Conservation (phyloP, 257 asterid species). For the Coffea eugenioides region DNA sequence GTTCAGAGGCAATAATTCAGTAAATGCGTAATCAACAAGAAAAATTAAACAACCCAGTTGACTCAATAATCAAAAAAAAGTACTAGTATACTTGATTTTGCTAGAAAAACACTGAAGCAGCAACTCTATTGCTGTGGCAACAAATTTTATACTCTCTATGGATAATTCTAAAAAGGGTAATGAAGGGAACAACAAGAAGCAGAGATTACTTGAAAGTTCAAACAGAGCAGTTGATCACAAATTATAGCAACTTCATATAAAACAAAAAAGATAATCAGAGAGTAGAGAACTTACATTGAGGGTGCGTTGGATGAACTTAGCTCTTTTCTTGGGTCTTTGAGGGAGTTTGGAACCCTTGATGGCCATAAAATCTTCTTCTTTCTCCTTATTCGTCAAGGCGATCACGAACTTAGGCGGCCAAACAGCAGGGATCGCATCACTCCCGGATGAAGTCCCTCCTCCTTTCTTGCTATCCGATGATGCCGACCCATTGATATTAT, state of each 20-base stretch:
- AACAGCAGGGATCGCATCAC: constrained; percentile 53
- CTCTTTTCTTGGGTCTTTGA: constrained; percentile 92
- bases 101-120: neutral
- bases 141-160: neutral
- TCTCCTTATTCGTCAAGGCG: constrained; percentile 82
- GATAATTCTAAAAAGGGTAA: neutral
- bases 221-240: neutral
- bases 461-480: constrained; percentile 71
- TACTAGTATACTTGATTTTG: too few species aligned
- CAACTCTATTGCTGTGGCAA: neutral
- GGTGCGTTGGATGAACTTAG: constrained; percentile 78
- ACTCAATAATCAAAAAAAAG: neutral
- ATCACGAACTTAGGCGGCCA: constrained; percentile 91
- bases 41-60: neutral
- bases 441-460: constrained; percentile 64
- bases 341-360: constrained; percentile 93
- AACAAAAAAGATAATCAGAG: neutral
- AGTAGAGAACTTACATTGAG: constrained; percentile 66
- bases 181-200: neutral
- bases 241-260: neutral
- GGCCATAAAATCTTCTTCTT: constrained; percentile 89
- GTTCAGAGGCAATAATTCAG: neutral
- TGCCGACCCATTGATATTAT: constrained; percentile 58
- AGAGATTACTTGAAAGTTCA: neutral
- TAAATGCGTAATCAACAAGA: neutral